Evolutionary conservation across 169 alveolate genomes (phyloP).

Genomic region (Miamiensis avidus): DNA sequence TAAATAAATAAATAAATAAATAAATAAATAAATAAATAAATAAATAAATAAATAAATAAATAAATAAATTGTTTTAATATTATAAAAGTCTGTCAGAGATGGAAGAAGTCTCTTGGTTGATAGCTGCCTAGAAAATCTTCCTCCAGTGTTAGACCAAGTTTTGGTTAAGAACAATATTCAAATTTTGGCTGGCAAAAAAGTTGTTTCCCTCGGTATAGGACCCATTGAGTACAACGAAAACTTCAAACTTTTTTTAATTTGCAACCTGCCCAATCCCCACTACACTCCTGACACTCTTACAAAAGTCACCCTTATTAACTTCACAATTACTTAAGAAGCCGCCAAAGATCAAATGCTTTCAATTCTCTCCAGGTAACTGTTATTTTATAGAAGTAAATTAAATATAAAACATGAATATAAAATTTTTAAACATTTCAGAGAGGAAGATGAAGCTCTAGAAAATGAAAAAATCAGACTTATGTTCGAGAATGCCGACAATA

Average conservation of each 20-base stretch:
- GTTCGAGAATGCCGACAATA: conserved; percentile 64
- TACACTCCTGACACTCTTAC: conserved; percentile 79
- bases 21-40: too few species aligned
- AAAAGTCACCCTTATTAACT: conserved; percentile 81
- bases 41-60: background rate
- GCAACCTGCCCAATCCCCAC: conserved; percentile 62
- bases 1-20: too few species aligned
- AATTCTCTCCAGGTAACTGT: conserved; percentile 49
- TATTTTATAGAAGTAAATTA: too few species aligned
- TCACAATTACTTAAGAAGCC: conserved; percentile 87
- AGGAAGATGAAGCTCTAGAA: conserved; percentile 75
- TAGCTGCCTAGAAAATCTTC: conserved; percentile 73
- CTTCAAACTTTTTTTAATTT: conserved; percentile 54
- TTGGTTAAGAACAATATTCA: conserved; percentile 62
- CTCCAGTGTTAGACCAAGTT: conserved; percentile 76
- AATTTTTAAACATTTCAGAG: conserved; percentile 28
- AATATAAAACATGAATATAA: too few species aligned
- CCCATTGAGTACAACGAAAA: conserved; percentile 51
- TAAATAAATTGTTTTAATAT: conserved; percentile 25
- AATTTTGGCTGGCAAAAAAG: conserved; percentile 23
- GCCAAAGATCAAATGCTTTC: conserved; percentile 86
- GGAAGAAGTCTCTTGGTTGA: conserved; percentile 65
- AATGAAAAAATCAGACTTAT: conserved; percentile 70
- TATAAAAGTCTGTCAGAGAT: conserved; percentile 6
- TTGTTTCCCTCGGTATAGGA: conserved; percentile 37